These are phyloP conservation scores for Nyctanthes arbortristis DNA, from an alignment of 257 asterid species.

Conservation along the genomic window DNA sequence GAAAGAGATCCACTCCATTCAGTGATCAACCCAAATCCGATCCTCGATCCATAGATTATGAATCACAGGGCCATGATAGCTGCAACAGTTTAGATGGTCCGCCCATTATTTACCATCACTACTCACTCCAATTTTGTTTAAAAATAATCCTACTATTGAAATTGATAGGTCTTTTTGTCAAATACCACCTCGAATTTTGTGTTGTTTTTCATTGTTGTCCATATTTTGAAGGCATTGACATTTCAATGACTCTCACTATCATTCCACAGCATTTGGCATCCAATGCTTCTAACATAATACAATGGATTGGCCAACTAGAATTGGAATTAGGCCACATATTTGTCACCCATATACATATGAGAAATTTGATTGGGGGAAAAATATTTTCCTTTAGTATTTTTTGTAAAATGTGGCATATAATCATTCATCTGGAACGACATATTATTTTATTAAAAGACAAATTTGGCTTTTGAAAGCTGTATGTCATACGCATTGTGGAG, in stretches of 20 bases:
- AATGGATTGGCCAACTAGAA: constrained; percentile 26
- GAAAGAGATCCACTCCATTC: too few species aligned
- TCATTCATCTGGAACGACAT: constrained; percentile 4
- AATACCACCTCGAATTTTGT: not conserved
- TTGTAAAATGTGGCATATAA: constrained; percentile 2
- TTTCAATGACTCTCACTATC: constrained; percentile 34
- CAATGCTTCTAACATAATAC: constrained; percentile 29
- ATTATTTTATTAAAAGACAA: constrained; percentile 29
- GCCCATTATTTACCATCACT: too few species aligned
- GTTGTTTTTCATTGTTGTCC: constrained; percentile 8
- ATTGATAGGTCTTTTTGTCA: not conserved
- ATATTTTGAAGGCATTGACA: constrained; percentile 25
- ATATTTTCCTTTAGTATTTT: constrained; percentile 25
- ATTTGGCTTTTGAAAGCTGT: constrained; percentile 30
- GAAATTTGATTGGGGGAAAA: constrained; percentile 20
- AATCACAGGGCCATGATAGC: too few species aligned
- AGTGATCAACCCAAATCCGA: too few species aligned
- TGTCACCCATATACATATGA: not conserved
- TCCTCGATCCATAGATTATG: too few species aligned
- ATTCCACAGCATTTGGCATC: constrained; percentile 32
- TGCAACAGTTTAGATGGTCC: too few species aligned
- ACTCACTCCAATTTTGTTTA: too few species aligned
- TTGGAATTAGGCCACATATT: constrained; percentile 26
- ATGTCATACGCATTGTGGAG: constrained; percentile 11
- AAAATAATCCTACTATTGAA: too few species aligned